Evolutionary conservation across 345 rosid species (phyloP).

Genomic region (Citrus unshiu): DNA sequence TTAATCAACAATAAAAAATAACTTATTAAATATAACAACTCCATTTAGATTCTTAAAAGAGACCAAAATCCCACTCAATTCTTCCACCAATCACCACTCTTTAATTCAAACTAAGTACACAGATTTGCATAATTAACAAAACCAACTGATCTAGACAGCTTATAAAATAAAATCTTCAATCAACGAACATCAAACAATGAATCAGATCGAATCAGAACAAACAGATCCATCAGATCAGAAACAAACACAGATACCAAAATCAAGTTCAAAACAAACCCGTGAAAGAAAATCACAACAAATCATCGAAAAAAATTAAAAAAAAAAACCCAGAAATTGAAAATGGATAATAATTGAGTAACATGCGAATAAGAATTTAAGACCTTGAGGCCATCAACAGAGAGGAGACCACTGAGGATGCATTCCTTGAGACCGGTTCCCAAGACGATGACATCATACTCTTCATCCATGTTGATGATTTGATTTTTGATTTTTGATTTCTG

Average conservation of each 20-base stretch:
- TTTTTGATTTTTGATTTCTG: background rate
- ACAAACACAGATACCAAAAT: slow-evolving; percentile 10
- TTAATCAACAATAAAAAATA: background rate
- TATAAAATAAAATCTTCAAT: background rate
- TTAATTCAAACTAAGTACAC: background rate
- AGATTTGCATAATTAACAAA: background rate
- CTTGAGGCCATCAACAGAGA: slow-evolving; percentile 98
- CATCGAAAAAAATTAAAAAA: background rate
- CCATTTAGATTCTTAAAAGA: background rate
- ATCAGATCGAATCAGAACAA: slow-evolving; percentile 12
- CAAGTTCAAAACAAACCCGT: background rate
- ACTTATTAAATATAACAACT: background rate
- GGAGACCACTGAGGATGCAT: slow-evolving; percentile 98
- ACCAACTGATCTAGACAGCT: background rate
- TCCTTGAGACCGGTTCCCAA: slow-evolving; percentile 99
- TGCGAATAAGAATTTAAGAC: slow-evolving; percentile 28
- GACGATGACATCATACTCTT: slow-evolving; percentile 87
- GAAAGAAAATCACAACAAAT: background rate
- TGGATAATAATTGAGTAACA: background rate
- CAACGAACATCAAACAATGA: background rate
- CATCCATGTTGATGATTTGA: slow-evolving; percentile 59
- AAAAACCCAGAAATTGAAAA: background rate
- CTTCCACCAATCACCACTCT: background rate
- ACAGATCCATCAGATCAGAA: slow-evolving; percentile 24
- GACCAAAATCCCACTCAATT: background rate